Evolutionary conservation across 306 rosid species (phyloP).

Genomic region (Acacia melanoxylon): DNA sequence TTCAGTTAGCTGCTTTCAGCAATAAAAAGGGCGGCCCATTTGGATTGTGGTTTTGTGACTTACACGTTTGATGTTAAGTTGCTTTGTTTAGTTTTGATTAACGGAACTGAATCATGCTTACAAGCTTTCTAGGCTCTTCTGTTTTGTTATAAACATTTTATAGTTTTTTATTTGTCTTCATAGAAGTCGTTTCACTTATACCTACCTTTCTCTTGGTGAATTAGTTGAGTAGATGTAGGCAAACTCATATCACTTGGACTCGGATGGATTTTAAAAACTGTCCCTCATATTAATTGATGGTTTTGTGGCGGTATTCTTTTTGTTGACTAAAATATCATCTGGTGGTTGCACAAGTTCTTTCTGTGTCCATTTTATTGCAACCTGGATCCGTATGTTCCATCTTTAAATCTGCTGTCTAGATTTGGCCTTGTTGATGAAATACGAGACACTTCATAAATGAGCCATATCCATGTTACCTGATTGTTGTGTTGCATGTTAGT

Average conservation of each 20-base stretch:
- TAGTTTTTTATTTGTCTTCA: not conserved
- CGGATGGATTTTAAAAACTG: not conserved
- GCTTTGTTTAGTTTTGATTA: not conserved
- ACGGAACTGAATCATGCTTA: not conserved
- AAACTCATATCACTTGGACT: not conserved
- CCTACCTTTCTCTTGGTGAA: not conserved
- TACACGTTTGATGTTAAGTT: not conserved
- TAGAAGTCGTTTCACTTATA: not conserved
- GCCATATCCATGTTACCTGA: not conserved
- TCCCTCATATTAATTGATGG: not conserved
- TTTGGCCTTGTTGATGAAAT: not conserved
- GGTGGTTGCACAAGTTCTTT: not conserved
- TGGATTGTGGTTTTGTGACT: constrained; percentile 25
- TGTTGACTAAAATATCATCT: constrained; percentile 7
- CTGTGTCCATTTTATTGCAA: not conserved
- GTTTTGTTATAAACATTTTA: not conserved
- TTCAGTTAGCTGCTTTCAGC: constrained; percentile 4
- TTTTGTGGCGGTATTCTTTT: constrained; percentile 11
- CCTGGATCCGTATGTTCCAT: not conserved
- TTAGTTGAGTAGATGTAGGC: constrained; percentile 5
- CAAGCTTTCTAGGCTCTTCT: not conserved
- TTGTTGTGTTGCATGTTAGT: not conserved
- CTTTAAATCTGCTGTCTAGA: not conserved
- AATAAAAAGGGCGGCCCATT: not conserved
- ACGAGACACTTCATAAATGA: not conserved